Evolutionary conservation across 768 basidiomycete genomes (phyloP), one percentile per base, ranked within the genome.

Genomic region (Lentinula guzmanii): DNA sequence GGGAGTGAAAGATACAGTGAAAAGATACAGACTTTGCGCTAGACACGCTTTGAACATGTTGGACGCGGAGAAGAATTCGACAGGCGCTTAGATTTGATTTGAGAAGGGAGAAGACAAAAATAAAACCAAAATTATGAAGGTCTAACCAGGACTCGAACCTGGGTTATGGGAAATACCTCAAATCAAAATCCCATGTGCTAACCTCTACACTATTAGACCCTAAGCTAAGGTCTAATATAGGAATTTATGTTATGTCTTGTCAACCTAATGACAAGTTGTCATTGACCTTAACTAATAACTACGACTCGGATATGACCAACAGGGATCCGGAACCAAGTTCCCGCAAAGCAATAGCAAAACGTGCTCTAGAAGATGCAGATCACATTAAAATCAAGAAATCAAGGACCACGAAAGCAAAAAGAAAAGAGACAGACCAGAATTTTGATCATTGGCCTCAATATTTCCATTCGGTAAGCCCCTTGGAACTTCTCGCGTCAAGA

Each of bases 11-110:
- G 61, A 24, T 35, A 16, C 35, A 15, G 24, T 43, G 6, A 16
- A 2, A 15, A 35, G 0, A 24, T 10, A 69, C 70, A 62, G 58
- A 71, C 74, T 62, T 67, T 74, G 70, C 13, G 69, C 58, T 42
- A 71, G 55, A 65, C 71, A 68, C 60, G 66, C 56, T 62, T 71
- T 70, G 48, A 75, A 65, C 74, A 75, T 74, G 6, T 42, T 59
- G 31, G 60, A 65, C 6, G 11, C 5, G 42, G 34, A 46, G 13
- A n/a, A 41, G 35, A 43, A 10, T 34, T 57, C 10, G 13, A 15
- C 18, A 43, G 39, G 11, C 52, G 52, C 48, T 50, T 39, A 13
- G 9, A 13, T 39, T 39, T 39, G 9, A 13, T 39, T 39, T 39
- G 37, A 39, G 1, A 8, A 39, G 13, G 9, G 5, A 39, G 5